phyloP scores from a whole-genome alignment of 2,329 filamentous ascomycete species.

The Myotisia sp. region DNA sequence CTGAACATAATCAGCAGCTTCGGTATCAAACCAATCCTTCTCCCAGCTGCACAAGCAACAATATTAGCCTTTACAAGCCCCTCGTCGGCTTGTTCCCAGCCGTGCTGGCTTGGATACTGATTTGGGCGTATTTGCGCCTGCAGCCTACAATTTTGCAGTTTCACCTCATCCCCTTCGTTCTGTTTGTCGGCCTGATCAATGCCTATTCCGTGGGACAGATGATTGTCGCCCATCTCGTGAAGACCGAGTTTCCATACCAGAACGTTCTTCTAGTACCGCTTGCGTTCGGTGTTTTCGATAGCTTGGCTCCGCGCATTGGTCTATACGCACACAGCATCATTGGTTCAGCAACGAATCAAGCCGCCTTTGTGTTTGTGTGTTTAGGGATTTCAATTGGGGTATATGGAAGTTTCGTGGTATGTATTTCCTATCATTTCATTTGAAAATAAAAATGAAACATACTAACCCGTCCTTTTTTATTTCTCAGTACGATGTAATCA shows the following conservation, averaged over 20 bases:
- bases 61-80: slow-evolving; percentile 31
- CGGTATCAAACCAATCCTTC: not conserved
- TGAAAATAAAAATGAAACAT: not conserved
- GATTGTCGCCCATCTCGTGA: slow-evolving; percentile 85
- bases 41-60: not conserved
- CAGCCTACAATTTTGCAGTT: slow-evolving; percentile 69
- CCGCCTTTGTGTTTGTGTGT: slow-evolving; percentile 80
- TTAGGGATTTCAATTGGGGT: slow-evolving; percentile 72
- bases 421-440: slow-evolving; percentile 11
- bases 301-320: slow-evolving; percentile 54
- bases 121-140: slow-evolving; percentile 65
- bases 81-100: slow-evolving; percentile 75
- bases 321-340: slow-evolving; percentile 67
- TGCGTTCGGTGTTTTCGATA: slow-evolving; percentile 64
- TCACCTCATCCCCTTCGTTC: slow-evolving; percentile 75
- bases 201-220: slow-evolving; percentile 92
- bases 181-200: slow-evolving; percentile 82
- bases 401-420: slow-evolving; percentile 86
- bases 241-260: slow-evolving; percentile 74
- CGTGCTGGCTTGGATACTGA: slow-evolving; percentile 59
- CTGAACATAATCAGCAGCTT: slow-evolving; percentile 14
- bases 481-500: slow-evolving; percentile 66
- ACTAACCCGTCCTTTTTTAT: not conserved
- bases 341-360: slow-evolving; percentile 67
- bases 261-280: slow-evolving; percentile 75